A percentile compares a stretch with the other conserved stretches of the same genome.
Evolutionary conservation across 148 eudicot genomes (phyloP).

Genomic region (Rhododendron ovatum): DNA sequence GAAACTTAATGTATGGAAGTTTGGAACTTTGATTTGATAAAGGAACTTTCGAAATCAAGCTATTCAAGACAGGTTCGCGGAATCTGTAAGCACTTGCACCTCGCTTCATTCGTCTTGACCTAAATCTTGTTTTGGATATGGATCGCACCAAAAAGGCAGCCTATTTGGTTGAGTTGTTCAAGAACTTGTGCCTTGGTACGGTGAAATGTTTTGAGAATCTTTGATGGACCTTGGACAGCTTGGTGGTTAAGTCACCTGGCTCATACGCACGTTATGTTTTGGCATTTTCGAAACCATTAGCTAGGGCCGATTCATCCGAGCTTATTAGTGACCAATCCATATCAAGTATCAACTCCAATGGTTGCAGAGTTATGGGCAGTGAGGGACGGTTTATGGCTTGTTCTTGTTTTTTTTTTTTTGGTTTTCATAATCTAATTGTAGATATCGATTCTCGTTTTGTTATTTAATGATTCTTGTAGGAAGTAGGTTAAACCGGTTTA

Average conservation of each 20-base stretch:
- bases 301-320: neutral
- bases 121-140: neutral
- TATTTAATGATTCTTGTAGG: neutral
- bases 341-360: neutral
- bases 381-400: neutral
- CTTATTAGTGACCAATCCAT: neutral
- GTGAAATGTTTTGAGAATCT: neutral
- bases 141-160: neutral
- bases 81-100: neutral
- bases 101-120: neutral
- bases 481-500: neutral
- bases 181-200: neutral
- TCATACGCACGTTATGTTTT: neutral
- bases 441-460: neutral
- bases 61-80: neutral
- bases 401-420: too few species aligned
- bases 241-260: neutral
- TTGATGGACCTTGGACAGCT: neutral
- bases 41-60: neutral
- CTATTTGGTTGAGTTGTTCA: neutral
- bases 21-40: neutral
- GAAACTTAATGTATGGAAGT: neutral
- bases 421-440: neutral
- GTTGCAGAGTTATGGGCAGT: neutral
- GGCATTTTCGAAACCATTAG: neutral